phyloP scores from a whole-genome alignment of 2,329 filamentous ascomycete species.

The Nothomitra cinnamomea region DNA sequence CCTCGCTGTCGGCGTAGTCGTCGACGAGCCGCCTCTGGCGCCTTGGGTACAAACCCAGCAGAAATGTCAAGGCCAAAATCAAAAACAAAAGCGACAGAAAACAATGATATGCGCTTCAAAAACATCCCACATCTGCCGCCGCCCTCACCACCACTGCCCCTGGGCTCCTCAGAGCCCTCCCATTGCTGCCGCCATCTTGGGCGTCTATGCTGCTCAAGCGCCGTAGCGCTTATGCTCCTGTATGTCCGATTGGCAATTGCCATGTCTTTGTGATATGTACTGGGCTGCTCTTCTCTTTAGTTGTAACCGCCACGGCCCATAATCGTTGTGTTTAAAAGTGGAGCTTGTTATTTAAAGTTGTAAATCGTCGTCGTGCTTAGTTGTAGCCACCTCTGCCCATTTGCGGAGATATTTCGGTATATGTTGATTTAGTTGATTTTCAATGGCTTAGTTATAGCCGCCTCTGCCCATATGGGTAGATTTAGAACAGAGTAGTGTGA shows the following conservation, averaged over 20 bases:
- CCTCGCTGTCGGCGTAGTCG: slow-evolving; percentile 1
- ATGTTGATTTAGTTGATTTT: slow-evolving; percentile 5
- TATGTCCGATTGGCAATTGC: not conserved
- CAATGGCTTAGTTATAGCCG: slow-evolving; percentile 17
- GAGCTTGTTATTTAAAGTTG: slow-evolving; percentile 2
- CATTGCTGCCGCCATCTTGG: too few species aligned
- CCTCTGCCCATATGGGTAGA: slow-evolving; percentile 8
- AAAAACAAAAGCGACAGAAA: not conserved
- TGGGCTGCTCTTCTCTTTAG: not conserved
- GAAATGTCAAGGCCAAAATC: not conserved
- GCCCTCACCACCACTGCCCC: not conserved
- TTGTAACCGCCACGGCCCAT: slow-evolving; percentile 5
- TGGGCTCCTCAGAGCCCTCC: too few species aligned
- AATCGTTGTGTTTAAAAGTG: not conserved
- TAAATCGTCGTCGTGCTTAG: slow-evolving; percentile 10
- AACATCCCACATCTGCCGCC: not conserved
- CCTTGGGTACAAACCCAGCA: not conserved
- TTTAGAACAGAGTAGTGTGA: slow-evolving; percentile 6
- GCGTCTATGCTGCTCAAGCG: not conserved
- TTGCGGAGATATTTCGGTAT: slow-evolving; percentile 6
- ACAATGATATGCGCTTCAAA: not conserved
- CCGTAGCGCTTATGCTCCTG: not conserved
- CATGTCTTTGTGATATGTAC: not conserved
- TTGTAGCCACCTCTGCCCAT: slow-evolving; percentile 21
- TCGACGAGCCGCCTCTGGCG: not conserved